Conservation (phyloP, 371 early-diverging fungal genomes). For the Haplosporangium sp. region DNA sequence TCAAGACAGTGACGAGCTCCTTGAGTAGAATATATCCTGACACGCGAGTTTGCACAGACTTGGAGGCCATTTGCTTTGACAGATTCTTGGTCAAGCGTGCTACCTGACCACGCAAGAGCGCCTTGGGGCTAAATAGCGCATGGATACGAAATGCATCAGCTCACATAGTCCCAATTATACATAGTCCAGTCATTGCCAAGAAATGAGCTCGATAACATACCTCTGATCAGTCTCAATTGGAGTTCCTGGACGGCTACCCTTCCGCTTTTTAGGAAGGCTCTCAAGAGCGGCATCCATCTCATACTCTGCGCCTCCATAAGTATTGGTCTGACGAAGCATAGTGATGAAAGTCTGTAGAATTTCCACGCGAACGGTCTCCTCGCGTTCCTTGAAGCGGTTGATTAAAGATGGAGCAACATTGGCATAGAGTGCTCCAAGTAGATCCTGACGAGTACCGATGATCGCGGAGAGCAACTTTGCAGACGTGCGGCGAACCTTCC, state of each 20-base stretch:
- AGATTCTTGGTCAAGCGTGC: conserved; percentile 75
- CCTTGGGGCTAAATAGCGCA: conserved; percentile 57
- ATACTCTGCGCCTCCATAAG: conserved; percentile 59
- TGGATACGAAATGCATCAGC: background rate
- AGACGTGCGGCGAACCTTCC: conserved; percentile 93
- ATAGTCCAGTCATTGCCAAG: background rate
- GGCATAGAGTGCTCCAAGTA: conserved; percentile 72
- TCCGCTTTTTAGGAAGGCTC: conserved; percentile 44
- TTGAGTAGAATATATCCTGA: conserved; percentile 79
- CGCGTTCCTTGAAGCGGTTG: conserved; percentile 87
- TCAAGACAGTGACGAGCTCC: conserved; percentile 76
- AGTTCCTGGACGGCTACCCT: conserved; percentile 55
- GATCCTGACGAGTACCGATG: conserved; percentile 76
- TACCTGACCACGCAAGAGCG: conserved; percentile 67
- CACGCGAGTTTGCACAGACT: conserved; percentile 82
- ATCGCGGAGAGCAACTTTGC: conserved; percentile 85
- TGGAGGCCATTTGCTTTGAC: conserved; percentile 75
- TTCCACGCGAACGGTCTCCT: conserved; percentile 92
- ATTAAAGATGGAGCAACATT: conserved; percentile 81
- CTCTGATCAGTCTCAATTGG: conserved; percentile 60
- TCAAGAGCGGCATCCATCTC: conserved; percentile 40
- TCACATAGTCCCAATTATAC: background rate
- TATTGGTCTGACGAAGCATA: conserved; percentile 78
- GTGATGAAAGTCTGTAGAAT: conserved; percentile 81
- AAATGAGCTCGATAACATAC: conserved; percentile 10